phyloP scores from a whole-genome alignment of 2,329 filamentous ascomycete genomes.

The Leptosphaerulina australis region DNA sequence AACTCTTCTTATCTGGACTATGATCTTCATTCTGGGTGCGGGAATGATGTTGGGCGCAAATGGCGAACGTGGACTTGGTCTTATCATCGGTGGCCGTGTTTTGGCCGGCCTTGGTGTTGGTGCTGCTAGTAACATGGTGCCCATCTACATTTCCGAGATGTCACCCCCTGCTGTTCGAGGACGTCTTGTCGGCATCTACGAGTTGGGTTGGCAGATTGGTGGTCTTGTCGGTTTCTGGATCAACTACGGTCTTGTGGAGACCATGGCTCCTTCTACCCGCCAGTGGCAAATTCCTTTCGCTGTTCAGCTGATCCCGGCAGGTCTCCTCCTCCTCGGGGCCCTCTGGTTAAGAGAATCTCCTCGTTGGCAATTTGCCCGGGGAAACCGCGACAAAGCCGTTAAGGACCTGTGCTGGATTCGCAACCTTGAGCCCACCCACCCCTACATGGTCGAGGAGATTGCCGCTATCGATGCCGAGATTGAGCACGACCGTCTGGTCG shows the following conservation, averaged over 20 bases:
- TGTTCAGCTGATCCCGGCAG: slow-evolving; percentile 70
- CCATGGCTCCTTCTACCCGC: slow-evolving; percentile 50
- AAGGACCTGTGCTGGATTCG: slow-evolving; percentile 66
- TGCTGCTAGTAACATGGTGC: slow-evolving; percentile 61
- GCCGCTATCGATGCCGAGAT: slow-evolving; percentile 72
- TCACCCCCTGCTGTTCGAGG: slow-evolving; percentile 64
- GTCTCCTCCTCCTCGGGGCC: slow-evolving; percentile 58
- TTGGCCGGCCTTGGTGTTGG: slow-evolving; percentile 63
- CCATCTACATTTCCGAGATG: slow-evolving; percentile 64
- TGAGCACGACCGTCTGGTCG: slow-evolving; percentile 65
- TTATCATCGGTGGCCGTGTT: slow-evolving; percentile 62
- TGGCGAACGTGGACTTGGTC: slow-evolving; percentile 55
- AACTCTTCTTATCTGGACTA: slow-evolving; percentile 65
- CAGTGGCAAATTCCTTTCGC: slow-evolving; percentile 61
- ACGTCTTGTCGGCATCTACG: slow-evolving; percentile 58
- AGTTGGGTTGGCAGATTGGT: slow-evolving; percentile 58
- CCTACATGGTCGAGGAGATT: slow-evolving; percentile 77
- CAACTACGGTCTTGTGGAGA: slow-evolving; percentile 53
- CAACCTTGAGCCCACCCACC: slow-evolving; percentile 60
- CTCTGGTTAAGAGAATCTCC: slow-evolving; percentile 55
- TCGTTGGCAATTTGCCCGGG: slow-evolving; percentile 53
- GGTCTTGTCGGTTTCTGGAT: slow-evolving; percentile 44
- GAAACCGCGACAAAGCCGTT: slow-evolving; percentile 50
- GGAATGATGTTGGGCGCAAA: slow-evolving; percentile 69
- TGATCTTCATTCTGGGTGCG: slow-evolving; percentile 70